Evolutionary conservation across 2,329 filamentous ascomycete genomes (phyloP).

Genomic region (Pseudocercospora macadamiae): DNA sequence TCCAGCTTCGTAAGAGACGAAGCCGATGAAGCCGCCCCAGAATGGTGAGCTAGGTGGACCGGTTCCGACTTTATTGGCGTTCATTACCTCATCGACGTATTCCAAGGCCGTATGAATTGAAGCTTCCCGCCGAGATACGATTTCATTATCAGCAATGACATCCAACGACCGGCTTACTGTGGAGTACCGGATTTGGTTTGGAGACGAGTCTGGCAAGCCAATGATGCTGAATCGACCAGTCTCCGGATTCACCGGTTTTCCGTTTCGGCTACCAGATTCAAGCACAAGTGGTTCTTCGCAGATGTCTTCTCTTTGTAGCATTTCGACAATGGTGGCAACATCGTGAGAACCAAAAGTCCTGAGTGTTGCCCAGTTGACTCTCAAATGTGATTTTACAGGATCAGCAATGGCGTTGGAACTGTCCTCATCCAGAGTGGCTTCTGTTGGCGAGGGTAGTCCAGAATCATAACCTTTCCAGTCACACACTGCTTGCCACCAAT

Average conservation of each 20-base stretch:
- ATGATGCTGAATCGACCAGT: conserved; percentile 74
- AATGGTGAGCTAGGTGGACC: conserved; percentile 59
- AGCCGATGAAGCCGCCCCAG: conserved; percentile 82
- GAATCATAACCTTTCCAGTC: conserved; percentile 21
- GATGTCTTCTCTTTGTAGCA: conserved; percentile 36
- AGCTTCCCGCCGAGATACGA: background rate
- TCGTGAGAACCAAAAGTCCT: conserved; percentile 22
- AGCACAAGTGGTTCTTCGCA: conserved; percentile 47
- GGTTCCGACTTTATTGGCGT: conserved; percentile 37
- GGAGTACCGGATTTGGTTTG: conserved; percentile 31
- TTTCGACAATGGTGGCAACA: conserved; percentile 42
- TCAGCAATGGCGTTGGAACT: background rate
- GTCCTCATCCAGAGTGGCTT: background rate
- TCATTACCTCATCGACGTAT: conserved; percentile 45
- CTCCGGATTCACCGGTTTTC: conserved; percentile 46
- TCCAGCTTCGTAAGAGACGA: conserved; percentile 82
- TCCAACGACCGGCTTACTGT: conserved; percentile 22
- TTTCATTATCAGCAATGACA: conserved; percentile 12
- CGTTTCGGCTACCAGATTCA: conserved; percentile 52
- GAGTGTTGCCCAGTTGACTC: conserved; percentile 11
- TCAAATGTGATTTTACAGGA: background rate
- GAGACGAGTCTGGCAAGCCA: conserved; percentile 59
- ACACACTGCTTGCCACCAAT: conserved; percentile 72
- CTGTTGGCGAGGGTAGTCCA: conserved; percentile 4
- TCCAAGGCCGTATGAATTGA: conserved; percentile 43